Evolutionary conservation across 2,329 filamentous ascomycete genomes (phyloP).

Genomic region (Fulvia fulva): DNA sequence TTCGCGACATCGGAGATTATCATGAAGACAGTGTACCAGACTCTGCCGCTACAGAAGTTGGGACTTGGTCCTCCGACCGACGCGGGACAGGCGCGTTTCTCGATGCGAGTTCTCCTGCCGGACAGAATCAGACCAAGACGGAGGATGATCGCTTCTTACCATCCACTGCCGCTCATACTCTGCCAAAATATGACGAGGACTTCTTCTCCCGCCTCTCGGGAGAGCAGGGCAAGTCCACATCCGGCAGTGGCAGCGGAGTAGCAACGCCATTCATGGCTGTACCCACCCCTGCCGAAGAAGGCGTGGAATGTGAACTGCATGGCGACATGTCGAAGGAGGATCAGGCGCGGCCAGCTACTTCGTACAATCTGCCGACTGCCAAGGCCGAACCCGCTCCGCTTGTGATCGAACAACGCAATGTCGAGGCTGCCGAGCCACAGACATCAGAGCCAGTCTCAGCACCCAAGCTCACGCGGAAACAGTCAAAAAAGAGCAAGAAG

Average conservation of each 20-base stretch:
- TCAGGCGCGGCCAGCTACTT: constrained; percentile 8
- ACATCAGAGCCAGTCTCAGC: constrained; percentile 6
- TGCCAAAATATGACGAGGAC: neutral
- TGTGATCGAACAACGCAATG: constrained; percentile 17
- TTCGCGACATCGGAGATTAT: neutral
- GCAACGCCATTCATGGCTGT: neutral
- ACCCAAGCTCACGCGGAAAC: constrained; percentile 23
- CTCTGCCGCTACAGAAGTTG: neutral
- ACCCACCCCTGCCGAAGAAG: neutral
- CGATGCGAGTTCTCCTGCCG: neutral
- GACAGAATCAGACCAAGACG: neutral
- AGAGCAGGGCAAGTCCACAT: neutral
- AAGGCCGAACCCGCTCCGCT: constrained; percentile 16
- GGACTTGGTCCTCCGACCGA: neutral
- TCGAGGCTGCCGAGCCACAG: constrained; percentile 7
- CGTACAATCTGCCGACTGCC: constrained; percentile 12
- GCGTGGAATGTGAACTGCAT: neutral
- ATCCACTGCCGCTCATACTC: constrained; percentile 19
- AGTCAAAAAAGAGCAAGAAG: constrained; percentile 30
- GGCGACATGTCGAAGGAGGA: constrained; percentile 2
- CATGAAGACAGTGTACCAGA: neutral
- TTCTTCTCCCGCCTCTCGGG: neutral
- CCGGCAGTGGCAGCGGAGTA: neutral
- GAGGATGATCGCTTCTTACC: constrained; percentile 8
- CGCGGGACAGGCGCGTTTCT: neutral